Base-by-base conservation (phyloP, 1,284 basidiomycete genomes). In the Kalmanozyma brasiliensis region DNA sequence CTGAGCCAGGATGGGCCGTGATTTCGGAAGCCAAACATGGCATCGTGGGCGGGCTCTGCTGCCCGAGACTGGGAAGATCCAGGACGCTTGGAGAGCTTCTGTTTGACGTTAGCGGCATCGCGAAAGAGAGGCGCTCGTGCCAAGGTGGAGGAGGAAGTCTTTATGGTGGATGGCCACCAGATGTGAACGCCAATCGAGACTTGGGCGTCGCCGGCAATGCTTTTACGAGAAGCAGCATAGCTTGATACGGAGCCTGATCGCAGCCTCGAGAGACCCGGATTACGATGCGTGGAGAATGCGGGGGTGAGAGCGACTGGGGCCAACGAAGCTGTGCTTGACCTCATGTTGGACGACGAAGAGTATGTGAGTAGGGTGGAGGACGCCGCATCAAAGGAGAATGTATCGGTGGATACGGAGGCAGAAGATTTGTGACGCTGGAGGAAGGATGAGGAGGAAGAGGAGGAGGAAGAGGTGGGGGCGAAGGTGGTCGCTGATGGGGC, bases 91-190 rank as follows among this genome's bases (percentile, higher is more conserved):
- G 67, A 49, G 36, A 73, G 61, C 36, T 65, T 69, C 30, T 61
- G 56, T 41, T 73, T 73, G 45, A 70, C 52, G 29, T 51, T 41
- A 40, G 65, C 52, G 20, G 61, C 65, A 42, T 73, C 70, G 17
- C 71, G 49, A 37, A 73, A 60, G 34, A 73, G 55, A 8, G 71
- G 67, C 0, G 62, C 49, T 33, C 60, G 48, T 4, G 65, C 57
- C 30, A 73, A 29, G 23, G 49, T 52, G 8, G 66, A 65, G 4
- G 58, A 47, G 4, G 53, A 41, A 16, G 24, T 48, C 63, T 72
- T 72, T 26, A 45, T 33, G 16, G 36, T 49, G 3, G 52, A 49
- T 1, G 65, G 61, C 46, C 62, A 57, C 70, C 70, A 73, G 16
- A 73, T 36, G 16, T 45, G 42, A 6, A 73, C 53, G 19, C 30